These are phyloP conservation scores for Ganoderma leucocontextum DNA, from an alignment of 1,284 basidiomycete species.

Conservation along the genomic window DNA sequence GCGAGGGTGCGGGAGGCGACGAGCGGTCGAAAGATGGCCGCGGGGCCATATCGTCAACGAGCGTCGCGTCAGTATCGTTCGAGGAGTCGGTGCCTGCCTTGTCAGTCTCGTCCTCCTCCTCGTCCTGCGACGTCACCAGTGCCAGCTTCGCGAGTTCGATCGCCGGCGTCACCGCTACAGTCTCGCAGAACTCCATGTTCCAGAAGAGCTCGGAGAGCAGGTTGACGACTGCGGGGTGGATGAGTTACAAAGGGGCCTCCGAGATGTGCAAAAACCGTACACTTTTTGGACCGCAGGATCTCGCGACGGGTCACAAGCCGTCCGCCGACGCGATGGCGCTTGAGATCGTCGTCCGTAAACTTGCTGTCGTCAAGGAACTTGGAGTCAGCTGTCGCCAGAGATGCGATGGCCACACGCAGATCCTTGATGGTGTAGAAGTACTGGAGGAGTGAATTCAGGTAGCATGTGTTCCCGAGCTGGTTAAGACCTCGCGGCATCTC, in stretches of 20 bases:
- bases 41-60: constrained; percentile 76
- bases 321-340: constrained; percentile 87
- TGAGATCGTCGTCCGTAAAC: constrained; percentile 80
- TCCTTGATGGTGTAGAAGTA: constrained; percentile 97
- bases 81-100: constrained; percentile 79
- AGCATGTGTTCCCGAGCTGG: constrained; percentile 94
- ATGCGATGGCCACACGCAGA: constrained; percentile 78
- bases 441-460: constrained; percentile 88
- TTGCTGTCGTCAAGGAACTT: constrained; percentile 72
- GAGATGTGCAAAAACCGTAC: constrained; percentile 55
- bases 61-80: constrained; percentile 83
- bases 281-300: constrained; percentile 84
- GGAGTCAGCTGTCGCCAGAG: constrained; percentile 62
- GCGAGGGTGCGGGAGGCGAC: constrained; percentile 36
- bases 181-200: constrained; percentile 75
- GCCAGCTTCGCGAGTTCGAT: constrained; percentile 93
- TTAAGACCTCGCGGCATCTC: constrained; percentile 89
- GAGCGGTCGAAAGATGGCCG: constrained; percentile 37
- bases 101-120: constrained; percentile 82
- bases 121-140: constrained; percentile 88
- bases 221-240: constrained; percentile 66
- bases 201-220: constrained; percentile 84
- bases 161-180: constrained; percentile 80
- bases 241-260: constrained; percentile 11
- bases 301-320: constrained; percentile 83